A percentile compares a stretch with the other conserved stretches of the same genome.
phyloP scores from a whole-genome alignment of 345 rosid genomes.

The Zanthoxylum bungeanum region DNA sequence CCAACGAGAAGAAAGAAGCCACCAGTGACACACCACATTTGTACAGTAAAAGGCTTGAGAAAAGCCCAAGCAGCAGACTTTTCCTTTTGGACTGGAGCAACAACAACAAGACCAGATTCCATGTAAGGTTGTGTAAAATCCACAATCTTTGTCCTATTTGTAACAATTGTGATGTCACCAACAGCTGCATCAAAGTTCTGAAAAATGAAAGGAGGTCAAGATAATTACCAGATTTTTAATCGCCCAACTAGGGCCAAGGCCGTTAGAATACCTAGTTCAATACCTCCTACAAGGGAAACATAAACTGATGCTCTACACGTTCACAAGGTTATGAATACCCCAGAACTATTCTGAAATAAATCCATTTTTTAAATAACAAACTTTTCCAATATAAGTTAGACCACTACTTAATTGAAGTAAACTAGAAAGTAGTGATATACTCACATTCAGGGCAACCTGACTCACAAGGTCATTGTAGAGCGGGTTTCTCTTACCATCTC shows the following conservation, averaged over 20 bases:
- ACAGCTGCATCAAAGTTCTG: conserved; percentile 81
- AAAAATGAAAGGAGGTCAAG: conserved; percentile 23
- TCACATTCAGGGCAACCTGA: conserved; percentile 65
- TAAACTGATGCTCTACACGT: neutral
- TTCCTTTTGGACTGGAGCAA: conserved; percentile 65
- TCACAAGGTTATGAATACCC: neutral
- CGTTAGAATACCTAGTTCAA: neutral
- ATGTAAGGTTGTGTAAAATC: conserved; percentile 91
- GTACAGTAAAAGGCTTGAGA: conserved; percentile 75
- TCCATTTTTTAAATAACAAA: neutral
- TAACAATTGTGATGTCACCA: conserved; percentile 70
- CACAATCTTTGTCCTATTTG: conserved; percentile 76
- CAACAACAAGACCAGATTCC: conserved; percentile 86
- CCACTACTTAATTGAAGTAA: neutral
- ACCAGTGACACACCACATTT: conserved; percentile 90
- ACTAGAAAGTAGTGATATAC: conserved; percentile 22
- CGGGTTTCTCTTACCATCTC: conserved; percentile 69
- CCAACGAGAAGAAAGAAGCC: conserved; percentile 82
- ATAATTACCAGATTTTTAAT: neutral
- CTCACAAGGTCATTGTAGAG: conserved; percentile 49
- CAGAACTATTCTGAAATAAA: neutral
- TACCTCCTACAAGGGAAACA: neutral
- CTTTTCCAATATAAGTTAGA: neutral
- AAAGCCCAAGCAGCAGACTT: conserved; percentile 93
- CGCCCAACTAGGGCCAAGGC: neutral